Percentiles rank a stretch among this genome's conserved stretches.
These are phyloP conservation scores for Aphanomyces invadans DNA, from an alignment of 352 stramenopile genomes.

Conservation along the genomic window DNA sequence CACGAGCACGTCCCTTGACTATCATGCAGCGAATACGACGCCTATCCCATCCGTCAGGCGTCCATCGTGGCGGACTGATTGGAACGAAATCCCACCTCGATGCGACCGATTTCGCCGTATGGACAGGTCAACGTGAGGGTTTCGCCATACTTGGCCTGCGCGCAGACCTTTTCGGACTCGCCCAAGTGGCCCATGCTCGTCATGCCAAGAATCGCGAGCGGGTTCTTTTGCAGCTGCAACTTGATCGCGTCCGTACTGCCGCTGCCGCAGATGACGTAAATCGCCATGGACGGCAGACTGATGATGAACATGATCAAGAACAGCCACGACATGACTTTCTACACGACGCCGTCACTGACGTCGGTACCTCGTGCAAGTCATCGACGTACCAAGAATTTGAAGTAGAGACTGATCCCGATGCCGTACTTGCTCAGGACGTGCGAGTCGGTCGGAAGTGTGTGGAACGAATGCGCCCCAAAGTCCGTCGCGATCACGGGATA, in stretches of 20 bases:
- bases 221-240: slow-evolving; percentile 58
- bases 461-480: slow-evolving; percentile 75
- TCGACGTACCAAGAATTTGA: slow-evolving; percentile 59
- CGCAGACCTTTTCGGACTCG: slow-evolving; percentile 56
- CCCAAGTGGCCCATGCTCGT: slow-evolving; percentile 73
- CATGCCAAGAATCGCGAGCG: slow-evolving; percentile 54
- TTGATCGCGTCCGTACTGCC: slow-evolving; percentile 43
- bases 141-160: slow-evolving; percentile 45
- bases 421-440: slow-evolving; percentile 68
- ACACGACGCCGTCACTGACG: background rate
- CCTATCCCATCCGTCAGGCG: slow-evolving; percentile 27
- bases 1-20: slow-evolving; percentile 56
- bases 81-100: slow-evolving; percentile 33
- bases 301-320: slow-evolving; percentile 70
- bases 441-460: slow-evolving; percentile 63
- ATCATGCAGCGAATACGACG: slow-evolving; percentile 58
- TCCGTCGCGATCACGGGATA: slow-evolving; percentile 53
- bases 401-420: slow-evolving; percentile 70
- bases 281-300: slow-evolving; percentile 44
- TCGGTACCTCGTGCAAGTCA: no score
- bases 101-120: slow-evolving; percentile 60
- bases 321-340: slow-evolving; percentile 74
- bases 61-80: background rate
- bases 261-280: slow-evolving; percentile 62
- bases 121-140: slow-evolving; percentile 53